These are phyloP conservation scores for Phytopythium ostracodes DNA, from an alignment of 352 stramenopile genomes.

Conservation along the genomic window DNA sequence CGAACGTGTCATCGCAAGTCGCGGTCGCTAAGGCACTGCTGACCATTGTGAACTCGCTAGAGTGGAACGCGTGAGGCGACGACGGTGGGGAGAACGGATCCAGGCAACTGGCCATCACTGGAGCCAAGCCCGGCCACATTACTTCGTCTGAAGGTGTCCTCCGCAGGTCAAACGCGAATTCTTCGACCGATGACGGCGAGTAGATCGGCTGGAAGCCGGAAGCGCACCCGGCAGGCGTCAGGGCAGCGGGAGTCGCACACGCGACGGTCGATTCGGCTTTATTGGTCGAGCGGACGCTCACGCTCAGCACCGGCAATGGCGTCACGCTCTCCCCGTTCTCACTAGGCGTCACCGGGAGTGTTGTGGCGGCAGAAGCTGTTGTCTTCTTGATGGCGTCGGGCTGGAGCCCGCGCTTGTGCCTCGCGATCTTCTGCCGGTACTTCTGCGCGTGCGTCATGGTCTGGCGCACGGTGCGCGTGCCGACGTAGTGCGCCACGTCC, in stretches of 20 bases:
- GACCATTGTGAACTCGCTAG: not conserved
- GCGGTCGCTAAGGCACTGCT: too few relatives aligned
- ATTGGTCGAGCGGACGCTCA: not conserved
- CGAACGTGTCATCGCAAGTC: not conserved
- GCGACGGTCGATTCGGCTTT: not conserved
- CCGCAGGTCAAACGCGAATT: not conserved
- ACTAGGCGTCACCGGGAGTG: not conserved
- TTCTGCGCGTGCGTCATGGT: slow-evolving; percentile 79
- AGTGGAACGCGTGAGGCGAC: not conserved
- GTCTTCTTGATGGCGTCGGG: not conserved
- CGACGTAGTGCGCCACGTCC: slow-evolving; percentile 11
- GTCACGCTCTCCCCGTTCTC: not conserved
- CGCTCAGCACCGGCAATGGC: not conserved
- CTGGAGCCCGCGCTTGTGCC: slow-evolving; percentile 4
- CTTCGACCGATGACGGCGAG: not conserved
- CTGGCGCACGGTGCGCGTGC: slow-evolving; percentile 65
- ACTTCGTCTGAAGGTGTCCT: not conserved
- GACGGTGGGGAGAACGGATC: not conserved
- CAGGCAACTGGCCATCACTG: not conserved
- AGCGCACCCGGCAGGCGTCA: not conserved
- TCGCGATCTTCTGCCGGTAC: slow-evolving; percentile 53
- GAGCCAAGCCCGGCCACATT: not conserved
- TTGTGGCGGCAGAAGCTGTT: not conserved
- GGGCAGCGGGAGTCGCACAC: not conserved
- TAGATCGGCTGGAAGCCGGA: not conserved